Evolutionary conservation across 2,329 filamentous ascomycete genomes (phyloP).

Genomic region (Cladorrhinum sp.): DNA sequence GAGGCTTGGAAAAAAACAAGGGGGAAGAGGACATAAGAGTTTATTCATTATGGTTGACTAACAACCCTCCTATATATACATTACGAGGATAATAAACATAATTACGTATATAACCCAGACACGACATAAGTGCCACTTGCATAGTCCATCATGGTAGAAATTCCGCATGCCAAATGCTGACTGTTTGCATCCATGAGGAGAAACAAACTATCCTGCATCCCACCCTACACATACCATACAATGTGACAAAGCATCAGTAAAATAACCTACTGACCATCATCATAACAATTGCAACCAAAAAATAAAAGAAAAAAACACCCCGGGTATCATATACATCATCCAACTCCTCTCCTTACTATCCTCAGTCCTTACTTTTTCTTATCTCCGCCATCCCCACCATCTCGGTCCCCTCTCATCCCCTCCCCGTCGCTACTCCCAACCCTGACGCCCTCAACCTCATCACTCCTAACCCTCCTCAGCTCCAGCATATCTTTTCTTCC

Average conservation of each 20-base stretch:
- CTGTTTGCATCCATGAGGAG: too few species aligned
- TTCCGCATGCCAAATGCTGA: too few species aligned
- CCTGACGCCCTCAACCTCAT: constrained; percentile 32
- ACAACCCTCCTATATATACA: neutral
- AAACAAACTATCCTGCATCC: too few species aligned
- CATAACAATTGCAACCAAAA: neutral
- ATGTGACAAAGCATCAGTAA: too few species aligned
- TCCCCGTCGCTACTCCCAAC: neutral
- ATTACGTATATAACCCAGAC: neutral
- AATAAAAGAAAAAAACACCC: neutral
- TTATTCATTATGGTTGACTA: neutral
- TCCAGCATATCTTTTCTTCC: constrained; percentile 53
- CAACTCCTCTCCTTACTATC: neutral
- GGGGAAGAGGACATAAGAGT: neutral
- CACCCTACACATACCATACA: too few species aligned
- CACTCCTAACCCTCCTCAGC: constrained; percentile 49
- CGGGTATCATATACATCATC: neutral
- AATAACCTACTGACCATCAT: too few species aligned
- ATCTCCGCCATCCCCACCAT: too few species aligned
- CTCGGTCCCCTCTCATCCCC: too few species aligned
- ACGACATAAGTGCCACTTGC: neutral
- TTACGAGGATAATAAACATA: neutral
- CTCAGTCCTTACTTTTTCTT: neutral
- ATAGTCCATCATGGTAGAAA: too few species aligned
- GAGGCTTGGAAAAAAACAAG: neutral